Conservation (phyloP, 345 rosid species). For the Melastoma malabathricum region DNA sequence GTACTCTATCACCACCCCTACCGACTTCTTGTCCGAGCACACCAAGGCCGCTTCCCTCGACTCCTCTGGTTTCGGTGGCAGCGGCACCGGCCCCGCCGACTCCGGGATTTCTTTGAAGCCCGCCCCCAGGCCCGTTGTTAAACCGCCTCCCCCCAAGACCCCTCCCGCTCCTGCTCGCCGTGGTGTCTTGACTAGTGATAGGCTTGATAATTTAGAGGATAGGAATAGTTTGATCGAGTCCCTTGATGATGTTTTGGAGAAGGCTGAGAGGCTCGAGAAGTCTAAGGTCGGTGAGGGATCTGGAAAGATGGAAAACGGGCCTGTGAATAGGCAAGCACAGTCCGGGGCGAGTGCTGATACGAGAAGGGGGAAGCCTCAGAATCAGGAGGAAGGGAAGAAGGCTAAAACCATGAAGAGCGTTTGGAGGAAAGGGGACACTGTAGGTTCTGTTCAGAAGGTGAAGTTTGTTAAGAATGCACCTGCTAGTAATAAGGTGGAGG, state of each 20-base stretch:
- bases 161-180: slow-evolving; percentile 17
- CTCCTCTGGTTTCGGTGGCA: slow-evolving; percentile 31
- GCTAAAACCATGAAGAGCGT: slow-evolving; percentile 78
- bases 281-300: slow-evolving; percentile 13
- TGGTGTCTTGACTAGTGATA: slow-evolving; percentile 11
- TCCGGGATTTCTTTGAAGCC: slow-evolving; percentile 54
- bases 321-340: slow-evolving; percentile 20
- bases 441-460: slow-evolving; percentile 42
- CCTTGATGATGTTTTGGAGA: slow-evolving; percentile 79
- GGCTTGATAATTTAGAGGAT: slow-evolving; percentile 31
- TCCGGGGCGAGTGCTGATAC: slow-evolving; percentile 18
- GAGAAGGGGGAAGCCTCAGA: slow-evolving; percentile 16
- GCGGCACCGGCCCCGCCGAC: slow-evolving; percentile 26
- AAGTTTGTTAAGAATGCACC: slow-evolving; percentile 53
- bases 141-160: slow-evolving; percentile 28
- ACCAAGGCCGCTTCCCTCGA: slow-evolving; percentile 38
- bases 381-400: slow-evolving; percentile 21
- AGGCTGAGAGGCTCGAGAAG: slow-evolving; percentile 71
- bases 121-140: slow-evolving; percentile 65
- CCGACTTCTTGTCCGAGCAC: slow-evolving; percentile 64
- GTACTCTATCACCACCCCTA: slow-evolving; percentile 54
- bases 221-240: slow-evolving; percentile 69
- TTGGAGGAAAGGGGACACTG: slow-evolving; percentile 87
- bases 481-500: slow-evolving; percentile 18
- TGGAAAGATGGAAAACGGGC: slow-evolving; percentile 17